Evolutionary conservation across 805 yeast genomes (phyloP), one percentile per base, ranked within the genome.

Genomic region (Wickerhamiella spandovensis): DNA sequence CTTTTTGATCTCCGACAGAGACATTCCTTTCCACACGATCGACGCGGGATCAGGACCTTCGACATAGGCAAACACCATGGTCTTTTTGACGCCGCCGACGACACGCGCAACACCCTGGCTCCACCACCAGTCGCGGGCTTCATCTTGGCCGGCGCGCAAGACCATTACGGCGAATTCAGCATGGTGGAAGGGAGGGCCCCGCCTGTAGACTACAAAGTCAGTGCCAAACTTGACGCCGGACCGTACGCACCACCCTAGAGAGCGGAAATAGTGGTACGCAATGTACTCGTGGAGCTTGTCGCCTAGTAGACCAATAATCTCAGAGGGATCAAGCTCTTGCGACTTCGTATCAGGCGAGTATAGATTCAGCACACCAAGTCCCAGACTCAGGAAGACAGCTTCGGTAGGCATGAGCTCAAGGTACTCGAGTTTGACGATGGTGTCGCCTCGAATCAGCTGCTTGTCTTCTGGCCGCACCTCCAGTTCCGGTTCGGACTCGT

Each of bases 161-260:
- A 84, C 68, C 44, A 75, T 61, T 2, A 86, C 68, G 6, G 90
- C 85, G 64, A 78, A 85, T 62, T 88, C 95, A 0, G 98, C 97
- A 63, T 92, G 99, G 47, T 82, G 79, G 63, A 89, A 87, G 1
- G 97, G 97, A 8, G 97, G 98, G 0, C 99, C 99, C 51, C 90
- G 72, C 49, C 82, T 78, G 64, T 92, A 92, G 5, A 92, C 70
- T 8, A 92, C 67, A 64, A 71, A 82, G 59, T 89, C 94, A n/a
- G 84, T 76, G 1, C 96, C 95, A 64, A 92, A 92, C 64, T 92
- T 92, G 51, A 88, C 76, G 0, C 97, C 98, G 0, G 89, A 77
- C 52, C 94, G 73, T 2, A 82, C 92, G 69, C 97, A 90, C 97
- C 97, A 92, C 0, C 97, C 97, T 23, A 78, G 72, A 0, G 95